These are phyloP conservation scores for Teratosphaeria nubilosa DNA, from an alignment of 2,329 filamentous ascomycete genomes.

Conservation along the genomic window DNA sequence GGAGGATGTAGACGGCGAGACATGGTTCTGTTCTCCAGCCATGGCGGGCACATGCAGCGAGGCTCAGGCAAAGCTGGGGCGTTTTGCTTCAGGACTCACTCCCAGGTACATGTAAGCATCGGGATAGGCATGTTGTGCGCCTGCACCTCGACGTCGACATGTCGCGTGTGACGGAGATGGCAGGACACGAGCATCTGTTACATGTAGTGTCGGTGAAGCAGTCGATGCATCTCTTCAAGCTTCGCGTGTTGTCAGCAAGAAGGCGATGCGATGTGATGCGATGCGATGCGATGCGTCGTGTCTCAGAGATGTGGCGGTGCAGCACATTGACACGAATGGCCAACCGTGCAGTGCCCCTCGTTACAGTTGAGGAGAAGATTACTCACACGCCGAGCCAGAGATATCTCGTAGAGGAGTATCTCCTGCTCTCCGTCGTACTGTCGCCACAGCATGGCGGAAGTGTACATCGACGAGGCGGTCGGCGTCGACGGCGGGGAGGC, in stretches of 20 bases:
- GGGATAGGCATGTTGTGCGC: not conserved
- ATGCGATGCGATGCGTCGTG: not conserved
- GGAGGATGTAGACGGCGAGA: not conserved
- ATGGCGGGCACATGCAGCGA: not conserved
- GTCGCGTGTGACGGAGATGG: not conserved
- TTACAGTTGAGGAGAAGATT: not conserved
- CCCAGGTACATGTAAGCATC: not conserved
- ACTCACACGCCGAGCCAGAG: no score
- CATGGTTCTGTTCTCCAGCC: not conserved
- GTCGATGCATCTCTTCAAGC: not conserved
- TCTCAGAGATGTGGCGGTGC: no score
- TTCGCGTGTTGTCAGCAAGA: not conserved
- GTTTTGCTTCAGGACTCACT: not conserved
- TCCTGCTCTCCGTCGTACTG: no score
- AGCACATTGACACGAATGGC: not conserved
- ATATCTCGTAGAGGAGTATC: not conserved
- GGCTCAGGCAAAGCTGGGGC: not conserved
- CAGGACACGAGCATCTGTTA: not conserved
- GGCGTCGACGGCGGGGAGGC: conserved; percentile 55
- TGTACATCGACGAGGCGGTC: conserved; percentile 65
- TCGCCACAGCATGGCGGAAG: not conserved
- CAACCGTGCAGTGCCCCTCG: not conserved
- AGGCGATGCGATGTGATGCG: no score
- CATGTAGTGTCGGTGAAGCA: not conserved
- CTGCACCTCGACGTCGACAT: not conserved